Conservation (phyloP, 306 rosid genomes). For the Potentilla sterilis region DNA sequence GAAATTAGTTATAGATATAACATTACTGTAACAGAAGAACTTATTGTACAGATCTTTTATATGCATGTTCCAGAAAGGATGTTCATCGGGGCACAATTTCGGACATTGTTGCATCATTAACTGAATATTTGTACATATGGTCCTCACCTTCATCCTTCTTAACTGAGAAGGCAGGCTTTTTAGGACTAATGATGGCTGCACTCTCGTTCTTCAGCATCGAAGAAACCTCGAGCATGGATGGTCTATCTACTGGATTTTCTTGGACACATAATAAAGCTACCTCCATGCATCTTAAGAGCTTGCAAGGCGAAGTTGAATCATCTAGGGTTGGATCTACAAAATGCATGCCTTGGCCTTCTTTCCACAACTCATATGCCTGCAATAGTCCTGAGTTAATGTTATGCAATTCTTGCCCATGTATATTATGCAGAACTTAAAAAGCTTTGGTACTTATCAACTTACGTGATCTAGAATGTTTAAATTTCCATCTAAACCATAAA, state of each 20-base stretch:
- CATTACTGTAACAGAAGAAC: not conserved
- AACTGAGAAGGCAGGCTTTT: conserved; percentile 32
- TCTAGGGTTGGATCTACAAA: conserved; percentile 34
- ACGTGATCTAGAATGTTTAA: conserved; percentile 31
- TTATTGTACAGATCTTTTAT: not conserved
- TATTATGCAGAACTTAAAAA: not conserved
- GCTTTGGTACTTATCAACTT: not conserved
- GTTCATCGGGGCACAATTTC: conserved; percentile 1
- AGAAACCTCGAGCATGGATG: conserved; percentile 32
- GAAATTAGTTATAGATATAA: not conserved
- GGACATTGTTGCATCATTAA: conserved; percentile 1
- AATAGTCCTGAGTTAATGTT: not conserved
- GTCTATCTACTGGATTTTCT: conserved; percentile 36
- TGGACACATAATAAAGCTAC: conserved; percentile 39
- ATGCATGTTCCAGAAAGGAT: not conserved
- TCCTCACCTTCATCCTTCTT: not conserved
- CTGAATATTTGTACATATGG: not conserved
- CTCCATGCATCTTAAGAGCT: conserved; percentile 31
- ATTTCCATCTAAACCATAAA: conserved; percentile 16
- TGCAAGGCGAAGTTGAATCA: conserved; percentile 28
- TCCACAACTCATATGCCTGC: conserved; percentile 46
- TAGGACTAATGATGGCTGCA: conserved; percentile 3
- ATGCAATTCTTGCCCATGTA: not conserved
- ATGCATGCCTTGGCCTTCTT: conserved; percentile 28
- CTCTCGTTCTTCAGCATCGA: conserved; percentile 36